These are phyloP conservation scores for Sugiyamaella marilandica DNA, from an alignment of 805 yeast genomes.

Conservation along the genomic window DNA sequence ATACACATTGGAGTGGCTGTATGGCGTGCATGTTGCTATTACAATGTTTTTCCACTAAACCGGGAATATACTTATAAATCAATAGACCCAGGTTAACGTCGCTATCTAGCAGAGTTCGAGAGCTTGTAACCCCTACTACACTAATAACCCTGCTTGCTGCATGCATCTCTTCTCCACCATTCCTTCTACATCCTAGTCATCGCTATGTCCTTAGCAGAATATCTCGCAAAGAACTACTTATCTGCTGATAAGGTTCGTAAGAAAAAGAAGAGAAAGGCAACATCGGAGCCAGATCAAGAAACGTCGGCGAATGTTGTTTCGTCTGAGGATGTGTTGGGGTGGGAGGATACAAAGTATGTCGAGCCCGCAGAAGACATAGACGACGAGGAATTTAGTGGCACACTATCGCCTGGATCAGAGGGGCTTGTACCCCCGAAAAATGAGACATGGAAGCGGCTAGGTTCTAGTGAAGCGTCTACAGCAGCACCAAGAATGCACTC, in stretches of 20 bases:
- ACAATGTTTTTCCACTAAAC: too few relatives aligned
- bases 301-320: constrained; percentile 15
- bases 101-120: too few relatives aligned
- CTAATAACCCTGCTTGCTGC: too few relatives aligned
- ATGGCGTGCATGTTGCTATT: too few relatives aligned
- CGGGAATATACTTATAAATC: too few relatives aligned
- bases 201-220: constrained; percentile 45
- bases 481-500: constrained; percentile 13
- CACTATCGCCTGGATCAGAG: neutral
- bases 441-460: constrained; percentile 25
- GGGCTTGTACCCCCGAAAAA: constrained; percentile 35
- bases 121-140: too few relatives aligned
- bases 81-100: too few relatives aligned
- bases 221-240: constrained; percentile 44
- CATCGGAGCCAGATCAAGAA: constrained; percentile 9
- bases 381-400: constrained; percentile 14
- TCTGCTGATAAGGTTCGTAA: constrained; percentile 28
- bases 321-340: constrained; percentile 23
- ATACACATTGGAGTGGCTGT: too few relatives aligned
- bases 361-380: constrained; percentile 11
- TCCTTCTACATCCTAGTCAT: too few relatives aligned
- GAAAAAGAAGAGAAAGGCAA: constrained; percentile 28
- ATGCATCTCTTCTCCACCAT: too few relatives aligned
- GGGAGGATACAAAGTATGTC: constrained; percentile 13
- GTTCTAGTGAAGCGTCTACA: constrained; percentile 5